phyloP scores from a whole-genome alignment of 2,329 filamentous ascomycete species.

The Hypoxylon sp. region DNA sequence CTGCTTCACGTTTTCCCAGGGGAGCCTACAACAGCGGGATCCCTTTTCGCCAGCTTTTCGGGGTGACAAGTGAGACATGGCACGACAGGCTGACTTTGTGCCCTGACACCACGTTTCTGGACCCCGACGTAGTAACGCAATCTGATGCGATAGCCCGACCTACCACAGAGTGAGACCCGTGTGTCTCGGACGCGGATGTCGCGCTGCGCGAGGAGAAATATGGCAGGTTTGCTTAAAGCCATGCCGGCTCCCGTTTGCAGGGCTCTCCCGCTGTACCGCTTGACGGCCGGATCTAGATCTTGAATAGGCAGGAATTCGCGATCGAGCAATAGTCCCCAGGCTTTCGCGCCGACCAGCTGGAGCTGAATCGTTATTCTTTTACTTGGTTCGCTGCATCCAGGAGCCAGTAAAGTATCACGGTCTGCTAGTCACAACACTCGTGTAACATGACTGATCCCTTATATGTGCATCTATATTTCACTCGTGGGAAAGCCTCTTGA shows the following conservation, averaged over 20 bases:
- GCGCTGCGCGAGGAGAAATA: slow-evolving; percentile 20
- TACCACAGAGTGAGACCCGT: slow-evolving; percentile 40
- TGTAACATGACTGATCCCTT: slow-evolving; percentile 32
- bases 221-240: slow-evolving; percentile 32
- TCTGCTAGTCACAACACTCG: slow-evolving; percentile 20
- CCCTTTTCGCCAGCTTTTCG: slow-evolving; percentile 23
- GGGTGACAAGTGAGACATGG: slow-evolving; percentile 37
- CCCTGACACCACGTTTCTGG: slow-evolving; percentile 44
- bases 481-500: slow-evolving; percentile 23
- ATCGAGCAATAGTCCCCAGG: slow-evolving; percentile 23
- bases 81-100: slow-evolving; percentile 40
- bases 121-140: slow-evolving; percentile 45
- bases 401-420: slow-evolving; percentile 17
- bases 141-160: slow-evolving; percentile 42
- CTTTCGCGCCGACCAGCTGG: slow-evolving; percentile 31
- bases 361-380: slow-evolving; percentile 3
- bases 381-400: slow-evolving; percentile 1
- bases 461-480: slow-evolving; percentile 21
- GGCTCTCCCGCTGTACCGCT: slow-evolving; percentile 39
- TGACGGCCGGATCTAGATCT: slow-evolving; percentile 50
- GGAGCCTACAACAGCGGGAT: slow-evolving; percentile 15
- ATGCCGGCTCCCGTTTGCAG: slow-evolving; percentile 46
- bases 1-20: slow-evolving; percentile 16
- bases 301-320: slow-evolving; percentile 50
- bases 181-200: slow-evolving; percentile 44